Evolutionary conservation across 805 yeast species (phyloP).

Genomic region (Barnettozyma sucrosica): DNA sequence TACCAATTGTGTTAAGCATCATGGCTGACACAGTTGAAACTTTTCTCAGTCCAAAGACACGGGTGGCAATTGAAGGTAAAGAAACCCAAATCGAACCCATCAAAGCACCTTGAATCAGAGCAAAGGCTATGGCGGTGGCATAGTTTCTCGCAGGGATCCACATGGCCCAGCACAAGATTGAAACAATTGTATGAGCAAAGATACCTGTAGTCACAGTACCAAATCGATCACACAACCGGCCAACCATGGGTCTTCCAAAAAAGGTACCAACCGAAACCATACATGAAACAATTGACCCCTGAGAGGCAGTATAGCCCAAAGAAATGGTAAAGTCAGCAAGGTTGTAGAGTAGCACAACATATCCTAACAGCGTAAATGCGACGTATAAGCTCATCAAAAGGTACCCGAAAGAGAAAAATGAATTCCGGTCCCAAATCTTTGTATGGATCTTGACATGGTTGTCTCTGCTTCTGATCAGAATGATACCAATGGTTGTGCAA

Average conservation of each 20-base stretch:
- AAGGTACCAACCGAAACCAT: slow-evolving; percentile 51
- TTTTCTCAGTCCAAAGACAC: slow-evolving; percentile 48
- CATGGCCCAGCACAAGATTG: slow-evolving; percentile 38
- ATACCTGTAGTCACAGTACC: slow-evolving; percentile 45
- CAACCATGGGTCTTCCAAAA: slow-evolving; percentile 48
- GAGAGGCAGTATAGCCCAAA: slow-evolving; percentile 45
- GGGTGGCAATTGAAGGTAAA: slow-evolving; percentile 42
- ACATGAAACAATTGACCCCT: slow-evolving; percentile 52
- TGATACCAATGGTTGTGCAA: slow-evolving; percentile 28
- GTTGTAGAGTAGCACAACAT: slow-evolving; percentile 50
- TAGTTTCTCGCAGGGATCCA: slow-evolving; percentile 51
- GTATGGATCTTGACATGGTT: slow-evolving; percentile 30
- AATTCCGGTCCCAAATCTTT: slow-evolving; percentile 35
- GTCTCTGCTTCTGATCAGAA: slow-evolving; percentile 33
- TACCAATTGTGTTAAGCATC: slow-evolving; percentile 48
- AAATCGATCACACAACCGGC: slow-evolving; percentile 40
- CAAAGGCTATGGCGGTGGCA: slow-evolving; percentile 49
- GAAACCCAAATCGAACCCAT: slow-evolving; percentile 62
- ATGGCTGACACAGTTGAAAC: slow-evolving; percentile 44
- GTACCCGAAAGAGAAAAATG: slow-evolving; percentile 36
- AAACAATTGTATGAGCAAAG: slow-evolving; percentile 32
- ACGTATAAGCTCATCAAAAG: slow-evolving; percentile 38
- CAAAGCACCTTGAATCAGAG: slow-evolving; percentile 44
- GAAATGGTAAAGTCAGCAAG: slow-evolving; percentile 52
- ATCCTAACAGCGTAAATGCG: slow-evolving; percentile 45